Evolutionary conservation across 768 basidiomycete genomes (phyloP), one percentile per base, ranked within the genome.

Genomic region (Tricholoma flavovirens): DNA sequence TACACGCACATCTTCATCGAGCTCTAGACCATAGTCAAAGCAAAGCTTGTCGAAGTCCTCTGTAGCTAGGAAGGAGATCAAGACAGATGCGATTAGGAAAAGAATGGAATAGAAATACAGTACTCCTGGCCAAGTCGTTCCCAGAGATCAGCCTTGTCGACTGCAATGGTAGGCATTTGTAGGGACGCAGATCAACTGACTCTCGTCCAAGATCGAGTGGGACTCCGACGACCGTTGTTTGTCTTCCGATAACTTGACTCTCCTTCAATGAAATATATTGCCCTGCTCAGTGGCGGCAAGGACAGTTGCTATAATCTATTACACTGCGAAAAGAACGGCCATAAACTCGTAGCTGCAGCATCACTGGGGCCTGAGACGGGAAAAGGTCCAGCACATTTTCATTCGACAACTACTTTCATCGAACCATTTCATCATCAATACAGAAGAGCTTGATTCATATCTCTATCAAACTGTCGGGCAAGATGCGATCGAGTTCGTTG

Each of bases 391-490:
- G 65, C 55, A 52, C 56, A 58, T 24, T 49, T 38, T 61, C 53
- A 58, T 53, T 56, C 38, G 42, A 56, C 53, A 53, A 63, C 51
- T 43, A 53, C 59, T 60, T 65, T 62, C 61, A 52, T 62, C 62
- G 57, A 58, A 51, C 48, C 55, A 60, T 61, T 57, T 63, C 55
- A 57, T 63, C 55, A 57, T 42, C 56, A 53, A 59, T 43, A n/a
- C 69, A 97, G 97, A 98, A 77, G 97, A 99, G 76, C 83, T 98
- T 65, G 95, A 99, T 71, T 98, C 95, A 21, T 98, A 93, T 74
- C 78, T 99, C 69, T 99, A 98, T 71, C 97, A 99, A 70, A 98
- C 96, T n/a, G 95, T 99, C 24, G 97, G 95, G 1, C 95, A 98
- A 67, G 91, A 93, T 56, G 92, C 93, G 15, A 87, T 98, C 56